phyloP scores from a whole-genome alignment of 805 yeast genomes.

The Candida succiphila region DNA sequence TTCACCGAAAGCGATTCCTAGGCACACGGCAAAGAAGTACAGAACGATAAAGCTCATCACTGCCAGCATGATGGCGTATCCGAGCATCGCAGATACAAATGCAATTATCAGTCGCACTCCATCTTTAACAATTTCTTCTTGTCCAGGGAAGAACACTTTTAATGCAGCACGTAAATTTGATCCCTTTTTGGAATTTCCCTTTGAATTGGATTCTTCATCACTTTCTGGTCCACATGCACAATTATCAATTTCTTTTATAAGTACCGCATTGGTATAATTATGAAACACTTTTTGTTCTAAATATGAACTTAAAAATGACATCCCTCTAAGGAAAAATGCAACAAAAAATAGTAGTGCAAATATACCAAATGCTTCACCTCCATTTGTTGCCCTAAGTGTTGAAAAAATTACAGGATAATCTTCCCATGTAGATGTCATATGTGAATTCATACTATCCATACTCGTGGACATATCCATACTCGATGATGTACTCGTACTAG shows the following conservation, averaged over 20 bases:
- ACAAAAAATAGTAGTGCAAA: constrained; percentile 50
- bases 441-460: constrained; percentile 42
- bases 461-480: constrained; percentile 2
- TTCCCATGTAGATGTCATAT: constrained; percentile 38
- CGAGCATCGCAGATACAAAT: constrained; percentile 54
- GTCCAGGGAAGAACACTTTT: constrained; percentile 25
- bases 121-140: constrained; percentile 36
- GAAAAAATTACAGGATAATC: constrained; percentile 57
- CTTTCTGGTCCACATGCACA: constrained; percentile 26
- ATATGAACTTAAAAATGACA: constrained; percentile 50
- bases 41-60: constrained; percentile 62
- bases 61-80: constrained; percentile 69
- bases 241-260: constrained; percentile 18
- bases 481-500: constrained; percentile 2
- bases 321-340: constrained; percentile 49
- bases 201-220: constrained; percentile 7
- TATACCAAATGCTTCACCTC: constrained; percentile 65
- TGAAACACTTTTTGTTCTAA: constrained; percentile 60
- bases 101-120: constrained; percentile 43
- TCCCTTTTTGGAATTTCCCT: constrained; percentile 6
- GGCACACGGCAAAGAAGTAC: constrained; percentile 64
- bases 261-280: constrained; percentile 19
- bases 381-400: constrained; percentile 38
- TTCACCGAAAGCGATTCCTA: constrained; percentile 65
- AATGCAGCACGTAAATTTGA: constrained; percentile 13